Conservation (phyloP, 1,284 basidiomycete genomes). For the Ceratobasidium sp. region DNA sequence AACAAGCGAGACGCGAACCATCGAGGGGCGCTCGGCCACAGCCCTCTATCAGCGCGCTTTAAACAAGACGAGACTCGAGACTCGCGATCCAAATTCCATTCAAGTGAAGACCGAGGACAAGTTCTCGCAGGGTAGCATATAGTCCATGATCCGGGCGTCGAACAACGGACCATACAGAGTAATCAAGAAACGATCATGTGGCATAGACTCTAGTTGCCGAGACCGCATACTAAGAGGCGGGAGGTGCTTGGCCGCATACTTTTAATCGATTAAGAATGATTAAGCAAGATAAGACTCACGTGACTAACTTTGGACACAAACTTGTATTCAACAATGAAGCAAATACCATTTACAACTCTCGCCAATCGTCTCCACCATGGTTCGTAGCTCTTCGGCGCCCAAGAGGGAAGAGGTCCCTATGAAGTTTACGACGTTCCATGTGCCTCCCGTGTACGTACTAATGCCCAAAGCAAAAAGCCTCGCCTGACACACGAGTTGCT, state of each 20-base stretch:
- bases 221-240: no score
- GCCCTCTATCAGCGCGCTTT: no score
- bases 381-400: slow-evolving; percentile 23
- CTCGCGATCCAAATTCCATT: background rate
- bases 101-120: no score
- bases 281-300: slow-evolving; percentile 23
- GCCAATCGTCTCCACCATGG: background rate
- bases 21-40: no score
- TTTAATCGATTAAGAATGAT: slow-evolving; percentile 3
- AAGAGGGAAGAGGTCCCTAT: slow-evolving; percentile 64
- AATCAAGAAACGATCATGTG: no score
- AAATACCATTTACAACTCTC: background rate
- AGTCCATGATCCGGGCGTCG: no score
- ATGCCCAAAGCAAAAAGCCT: background rate
- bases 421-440: slow-evolving; percentile 78
- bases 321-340: slow-evolving; percentile 16
- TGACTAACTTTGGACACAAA: slow-evolving; percentile 1
- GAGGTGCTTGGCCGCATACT: no score
- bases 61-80: background rate
- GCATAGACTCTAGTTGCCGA: no score
- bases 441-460: slow-evolving; percentile 68
- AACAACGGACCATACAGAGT: no score
- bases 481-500: slow-evolving; percentile 1
- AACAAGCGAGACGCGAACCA: background rate
- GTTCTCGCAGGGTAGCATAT: no score